Conservation (phyloP, 2,329 filamentous ascomycete species). For the Talaromyces pinophilus region DNA sequence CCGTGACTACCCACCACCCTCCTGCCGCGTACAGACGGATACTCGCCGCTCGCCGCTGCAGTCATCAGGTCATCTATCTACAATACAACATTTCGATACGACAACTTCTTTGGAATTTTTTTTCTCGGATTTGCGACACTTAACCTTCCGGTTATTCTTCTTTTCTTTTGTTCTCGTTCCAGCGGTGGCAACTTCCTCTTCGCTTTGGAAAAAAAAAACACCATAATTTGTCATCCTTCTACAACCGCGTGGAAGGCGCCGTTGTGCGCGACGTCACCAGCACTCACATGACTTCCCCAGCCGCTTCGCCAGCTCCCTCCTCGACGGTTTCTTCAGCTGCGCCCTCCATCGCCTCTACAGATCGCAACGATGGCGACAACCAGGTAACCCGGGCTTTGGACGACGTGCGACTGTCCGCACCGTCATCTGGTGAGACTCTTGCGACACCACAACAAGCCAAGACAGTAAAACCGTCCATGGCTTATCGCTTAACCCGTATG, state of each 20-base stretch:
- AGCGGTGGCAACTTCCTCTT: conserved; percentile 6
- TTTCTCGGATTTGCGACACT: neutral
- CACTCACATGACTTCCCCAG: conserved; percentile 29
- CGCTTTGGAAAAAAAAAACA: neutral
- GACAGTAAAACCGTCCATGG: conserved; percentile 45
- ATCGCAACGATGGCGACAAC: conserved; percentile 41
- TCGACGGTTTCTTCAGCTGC: conserved; percentile 48
- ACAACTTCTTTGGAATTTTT: neutral
- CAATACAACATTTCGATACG: neutral
- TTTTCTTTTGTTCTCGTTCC: conserved; percentile 1
- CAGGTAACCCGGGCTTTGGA: conserved; percentile 48
- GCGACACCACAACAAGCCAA: conserved; percentile 36
- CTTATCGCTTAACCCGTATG: conserved; percentile 49
- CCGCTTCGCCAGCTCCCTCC: conserved; percentile 34
- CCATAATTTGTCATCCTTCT: conserved; percentile 15
- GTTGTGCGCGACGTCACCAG: conserved; percentile 16
- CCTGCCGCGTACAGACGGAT: neutral
- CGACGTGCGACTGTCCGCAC: conserved; percentile 45
- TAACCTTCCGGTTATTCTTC: neutral
- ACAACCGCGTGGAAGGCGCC: conserved; percentile 22
- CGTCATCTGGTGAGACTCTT: conserved; percentile 38
- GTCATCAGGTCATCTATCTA: neutral
- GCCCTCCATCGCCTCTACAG: conserved; percentile 45
- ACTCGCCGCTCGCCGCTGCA: conserved; percentile 18
- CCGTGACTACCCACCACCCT: conserved; percentile 10